Evolutionary conservation across 805 yeast genomes (phyloP), one percentile per base, ranked within the genome.

Genomic region (Candida xyloterini): DNA sequence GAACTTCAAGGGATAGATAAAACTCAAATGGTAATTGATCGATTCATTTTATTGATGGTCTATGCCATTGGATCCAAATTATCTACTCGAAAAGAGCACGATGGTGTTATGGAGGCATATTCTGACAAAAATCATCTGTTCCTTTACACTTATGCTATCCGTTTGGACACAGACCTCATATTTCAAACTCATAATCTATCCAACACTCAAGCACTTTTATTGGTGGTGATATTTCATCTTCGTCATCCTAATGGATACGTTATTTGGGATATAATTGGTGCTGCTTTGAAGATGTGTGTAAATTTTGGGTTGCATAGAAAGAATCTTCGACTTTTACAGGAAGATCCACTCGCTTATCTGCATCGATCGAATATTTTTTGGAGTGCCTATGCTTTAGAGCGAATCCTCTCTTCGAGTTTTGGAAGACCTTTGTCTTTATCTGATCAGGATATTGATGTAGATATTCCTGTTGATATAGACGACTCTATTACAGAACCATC

Each of bases 381-480:
- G 78, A 64, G 72, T 37, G 66, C 70, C 4, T 73, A 71, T 47
- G 65, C 66, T 42, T 65, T 70, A 53, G 79, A 74, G 43, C 50
- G 79, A 28, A 56, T 73, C 8, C 65, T 76, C 13, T 68, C 77
- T 3, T 56, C 70, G 2, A 64, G 75, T 11, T 51, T 76, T 15
- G 79, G 80, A 1, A 60, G 79, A 30, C 71, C 74, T 3, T 62
- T 71, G 16, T 67, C 73, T 0, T 55, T 78, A 14, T 66, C 67
- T 32, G 81, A 76, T 44, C 66, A 66, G 27, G 79, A 75, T 48
- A 70, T 76, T 30, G 73, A 71, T 34, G 63, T 67, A 1, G 71
- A 70, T 0, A 40, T 57, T 6, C 76, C 77, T 7, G 28, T 47
- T 3, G 44, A 50, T 33, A 36, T 51, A 11, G 40, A 46, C 30